Evolutionary conservation across 2,329 filamentous ascomycete genomes (phyloP).

Genomic region (Exophiala alcalophila): DNA sequence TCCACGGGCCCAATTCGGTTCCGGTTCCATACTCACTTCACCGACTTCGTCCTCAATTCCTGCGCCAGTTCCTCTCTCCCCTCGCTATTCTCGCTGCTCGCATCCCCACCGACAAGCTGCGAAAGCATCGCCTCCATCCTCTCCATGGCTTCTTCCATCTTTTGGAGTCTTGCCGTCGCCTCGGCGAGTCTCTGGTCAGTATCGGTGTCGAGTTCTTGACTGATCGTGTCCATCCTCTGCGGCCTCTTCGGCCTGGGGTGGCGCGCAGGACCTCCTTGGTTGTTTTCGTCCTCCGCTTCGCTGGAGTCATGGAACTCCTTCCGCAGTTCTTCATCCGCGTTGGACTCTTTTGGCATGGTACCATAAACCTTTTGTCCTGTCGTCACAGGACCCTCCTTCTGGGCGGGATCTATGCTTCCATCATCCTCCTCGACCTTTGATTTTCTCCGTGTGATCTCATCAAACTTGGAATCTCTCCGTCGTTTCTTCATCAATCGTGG

Average conservation of each 20-base stretch:
- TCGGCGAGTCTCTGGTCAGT: constrained; percentile 21
- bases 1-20: too few relatives aligned
- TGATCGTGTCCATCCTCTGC: constrained; percentile 25
- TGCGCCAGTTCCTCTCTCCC: constrained; percentile 16
- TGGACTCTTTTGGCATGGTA: constrained; percentile 1
- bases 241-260: constrained; percentile 15
- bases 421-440: constrained; percentile 11
- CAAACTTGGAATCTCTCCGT: constrained; percentile 5
- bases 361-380: too few relatives aligned
- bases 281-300: constrained; percentile 18
- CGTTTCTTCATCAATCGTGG: constrained; percentile 7
- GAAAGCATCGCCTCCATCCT: constrained; percentile 28
- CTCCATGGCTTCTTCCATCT: constrained; percentile 27
- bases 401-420: too few relatives aligned
- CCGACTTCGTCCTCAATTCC: constrained; percentile 9
- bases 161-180: constrained; percentile 27
- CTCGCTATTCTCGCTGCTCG: constrained; percentile 18
- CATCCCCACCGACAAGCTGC: constrained; percentile 21
- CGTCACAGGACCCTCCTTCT: too few relatives aligned
- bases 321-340: constrained; percentile 16
- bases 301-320: constrained; percentile 24
- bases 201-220: constrained; percentile 18
- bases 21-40: constrained; percentile 11
- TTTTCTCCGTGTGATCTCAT: not conserved
- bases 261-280: constrained; percentile 14